Evolutionary conservation across 306 rosid species (phyloP).

Genomic region (Alnus rubra): DNA sequence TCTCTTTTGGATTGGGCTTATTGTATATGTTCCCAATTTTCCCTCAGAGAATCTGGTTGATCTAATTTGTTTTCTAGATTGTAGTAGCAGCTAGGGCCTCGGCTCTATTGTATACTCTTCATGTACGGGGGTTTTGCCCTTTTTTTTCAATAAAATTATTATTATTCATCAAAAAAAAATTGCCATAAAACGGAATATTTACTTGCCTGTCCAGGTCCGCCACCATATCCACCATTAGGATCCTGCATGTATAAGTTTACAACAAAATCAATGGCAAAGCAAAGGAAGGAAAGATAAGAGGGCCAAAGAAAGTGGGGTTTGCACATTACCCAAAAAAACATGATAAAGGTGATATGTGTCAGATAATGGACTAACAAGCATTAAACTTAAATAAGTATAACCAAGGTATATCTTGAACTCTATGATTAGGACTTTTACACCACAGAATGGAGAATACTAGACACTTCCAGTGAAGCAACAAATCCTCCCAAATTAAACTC

Average conservation of each 20-base stretch:
- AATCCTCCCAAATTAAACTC: conserved; percentile 5
- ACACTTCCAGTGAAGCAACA: background rate
- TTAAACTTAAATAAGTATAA: background rate
- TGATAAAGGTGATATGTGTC: background rate
- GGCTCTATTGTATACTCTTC: too few relatives aligned
- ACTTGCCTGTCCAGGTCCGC: conserved; percentile 98
- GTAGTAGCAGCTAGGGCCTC: too few relatives aligned
- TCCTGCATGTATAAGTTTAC: conserved; percentile 57
- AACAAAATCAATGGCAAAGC: background rate
- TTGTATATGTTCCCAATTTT: too few relatives aligned
- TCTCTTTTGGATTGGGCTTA: too few relatives aligned
- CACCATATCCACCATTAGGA: conserved; percentile 83
- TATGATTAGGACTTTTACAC: background rate
- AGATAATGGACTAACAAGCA: background rate
- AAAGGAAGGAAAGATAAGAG: background rate
- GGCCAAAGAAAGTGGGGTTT: background rate
- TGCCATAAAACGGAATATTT: conserved; percentile 9
- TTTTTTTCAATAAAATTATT: too few relatives aligned
- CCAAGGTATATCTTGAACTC: background rate
- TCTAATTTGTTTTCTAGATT: too few relatives aligned
- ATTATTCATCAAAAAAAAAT: too few relatives aligned
- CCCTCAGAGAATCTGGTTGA: too few relatives aligned
- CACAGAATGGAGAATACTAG: background rate
- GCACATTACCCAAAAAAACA: background rate
- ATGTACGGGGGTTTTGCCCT: too few relatives aligned